Conservation (phyloP, 2,329 filamentous ascomycete species). For the Tolypocladium tundrense region DNA sequence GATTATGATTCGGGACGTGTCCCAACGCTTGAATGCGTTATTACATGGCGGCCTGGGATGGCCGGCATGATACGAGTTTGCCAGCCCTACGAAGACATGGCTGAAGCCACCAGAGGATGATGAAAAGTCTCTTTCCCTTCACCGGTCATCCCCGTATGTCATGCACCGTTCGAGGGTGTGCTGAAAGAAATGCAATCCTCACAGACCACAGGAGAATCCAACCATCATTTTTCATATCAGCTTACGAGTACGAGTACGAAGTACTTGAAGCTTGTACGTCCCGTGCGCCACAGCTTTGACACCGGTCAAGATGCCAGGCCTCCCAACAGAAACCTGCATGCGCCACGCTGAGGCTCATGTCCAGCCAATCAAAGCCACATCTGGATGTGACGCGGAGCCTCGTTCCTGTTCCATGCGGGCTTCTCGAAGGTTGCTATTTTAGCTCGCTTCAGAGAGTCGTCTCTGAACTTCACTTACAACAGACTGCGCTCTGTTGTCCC, state of each 20-base stretch:
- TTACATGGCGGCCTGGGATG: not conserved
- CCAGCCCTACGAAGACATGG: not conserved
- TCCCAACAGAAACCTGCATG: not conserved
- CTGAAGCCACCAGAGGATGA: not conserved
- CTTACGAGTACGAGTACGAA: not conserved
- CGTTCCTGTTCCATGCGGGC: not conserved
- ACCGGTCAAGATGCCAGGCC: not conserved
- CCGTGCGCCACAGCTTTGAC: not conserved
- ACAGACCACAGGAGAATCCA: too few relatives aligned
- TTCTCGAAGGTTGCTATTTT: not conserved
- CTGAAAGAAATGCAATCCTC: not conserved
- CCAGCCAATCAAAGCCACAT: not conserved
- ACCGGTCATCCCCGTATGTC: not conserved
- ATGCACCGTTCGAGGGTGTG: not conserved
- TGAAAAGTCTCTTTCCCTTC: not conserved
- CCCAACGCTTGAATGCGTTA: not conserved
- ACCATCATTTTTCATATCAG: not conserved
- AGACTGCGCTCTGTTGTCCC: too few relatives aligned
- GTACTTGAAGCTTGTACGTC: not conserved
- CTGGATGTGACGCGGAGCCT: not conserved
- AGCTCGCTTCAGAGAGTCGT: too few relatives aligned
- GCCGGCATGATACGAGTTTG: not conserved
- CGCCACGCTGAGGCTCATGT: not conserved
- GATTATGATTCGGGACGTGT: not conserved
- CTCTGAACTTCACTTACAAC: too few relatives aligned